phyloP scores from a whole-genome alignment of 2,329 filamentous ascomycete genomes.

The Juglanconis sp. region DNA sequence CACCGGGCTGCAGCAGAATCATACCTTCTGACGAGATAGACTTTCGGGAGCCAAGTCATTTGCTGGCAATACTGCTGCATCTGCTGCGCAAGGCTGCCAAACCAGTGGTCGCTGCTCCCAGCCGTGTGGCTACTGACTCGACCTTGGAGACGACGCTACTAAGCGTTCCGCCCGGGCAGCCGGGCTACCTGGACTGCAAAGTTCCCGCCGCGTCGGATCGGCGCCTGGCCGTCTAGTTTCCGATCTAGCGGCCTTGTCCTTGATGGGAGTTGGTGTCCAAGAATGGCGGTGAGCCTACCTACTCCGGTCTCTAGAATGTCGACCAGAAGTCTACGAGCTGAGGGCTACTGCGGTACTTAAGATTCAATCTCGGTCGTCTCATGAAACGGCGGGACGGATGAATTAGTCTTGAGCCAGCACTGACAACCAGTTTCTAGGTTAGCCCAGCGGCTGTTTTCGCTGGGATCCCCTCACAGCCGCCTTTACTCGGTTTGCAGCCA shows the following conservation, averaged over 20 bases:
- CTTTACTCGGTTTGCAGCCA: too few species aligned
- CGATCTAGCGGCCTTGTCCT: not conserved
- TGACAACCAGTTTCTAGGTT: too few species aligned
- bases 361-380: not conserved
- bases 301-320: not conserved
- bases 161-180: not conserved
- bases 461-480: too few species aligned
- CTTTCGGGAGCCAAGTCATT: slow-evolving; percentile 4
- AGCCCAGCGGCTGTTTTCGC: too few species aligned
- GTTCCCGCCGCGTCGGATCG: not conserved
- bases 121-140: not conserved
- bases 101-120: not conserved
- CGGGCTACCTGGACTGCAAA: not conserved
- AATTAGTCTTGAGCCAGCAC: too few species aligned
- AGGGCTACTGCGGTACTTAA: not conserved
- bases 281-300: not conserved
- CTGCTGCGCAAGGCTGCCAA: not conserved
- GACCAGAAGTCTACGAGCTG: too few species aligned
- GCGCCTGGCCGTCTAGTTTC: not conserved
- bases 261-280: not conserved
- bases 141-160: not conserved
- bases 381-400: too few species aligned
- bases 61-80: not conserved
- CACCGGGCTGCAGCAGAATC: not conserved
- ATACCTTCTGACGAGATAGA: not conserved